phyloP scores from a whole-genome alignment of 202 grass and related monocot genomes.

The Schoenoplectus tabernaemontani region DNA sequence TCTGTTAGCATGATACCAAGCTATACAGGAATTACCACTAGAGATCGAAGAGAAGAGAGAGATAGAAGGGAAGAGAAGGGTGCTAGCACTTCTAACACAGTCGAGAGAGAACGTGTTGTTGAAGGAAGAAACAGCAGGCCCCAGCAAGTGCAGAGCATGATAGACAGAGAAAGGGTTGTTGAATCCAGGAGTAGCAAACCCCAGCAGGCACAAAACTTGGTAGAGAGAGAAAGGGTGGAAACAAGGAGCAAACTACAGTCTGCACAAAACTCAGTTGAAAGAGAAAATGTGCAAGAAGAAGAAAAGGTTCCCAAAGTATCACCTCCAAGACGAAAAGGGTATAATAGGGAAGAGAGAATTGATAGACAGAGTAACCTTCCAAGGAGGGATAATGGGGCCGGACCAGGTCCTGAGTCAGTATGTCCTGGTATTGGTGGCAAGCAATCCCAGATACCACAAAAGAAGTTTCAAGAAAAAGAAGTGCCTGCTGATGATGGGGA shows the following conservation, averaged over 20 bases:
- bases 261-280: slow-evolving; percentile 39
- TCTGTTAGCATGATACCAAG: slow-evolving; percentile 59
- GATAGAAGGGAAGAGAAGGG: slow-evolving; percentile 29
- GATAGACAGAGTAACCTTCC: slow-evolving; percentile 58
- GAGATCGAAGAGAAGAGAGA: slow-evolving; percentile 24
- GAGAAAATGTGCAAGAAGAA: slow-evolving; percentile 50
- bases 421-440: slow-evolving; percentile 37
- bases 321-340: slow-evolving; percentile 67
- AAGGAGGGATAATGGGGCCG: slow-evolving; percentile 58
- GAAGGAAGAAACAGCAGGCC: slow-evolving; percentile 15
- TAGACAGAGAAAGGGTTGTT: slow-evolving; percentile 48
- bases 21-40: slow-evolving; percentile 44
- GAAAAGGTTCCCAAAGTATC: slow-evolving; percentile 83
- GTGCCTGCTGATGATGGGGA: slow-evolving; percentile 67
- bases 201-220: slow-evolving; percentile 24
- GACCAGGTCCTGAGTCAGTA: slow-evolving; percentile 37
- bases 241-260: slow-evolving; percentile 46
- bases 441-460: slow-evolving; percentile 32
- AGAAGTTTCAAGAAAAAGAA: slow-evolving; percentile 62
- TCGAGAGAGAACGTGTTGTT: slow-evolving; percentile 15
- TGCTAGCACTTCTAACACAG: neutral
- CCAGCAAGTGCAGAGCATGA: slow-evolving; percentile 15
- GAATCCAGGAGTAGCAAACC: slow-evolving; percentile 40
- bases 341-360: slow-evolving; percentile 59
- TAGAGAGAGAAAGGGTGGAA: slow-evolving; percentile 65